A percentile compares a stretch with the other conserved stretches of the same genome.
phyloP scores from a whole-genome alignment of 31 red algal species.

The Asparagopsis taxiformis region DNA sequence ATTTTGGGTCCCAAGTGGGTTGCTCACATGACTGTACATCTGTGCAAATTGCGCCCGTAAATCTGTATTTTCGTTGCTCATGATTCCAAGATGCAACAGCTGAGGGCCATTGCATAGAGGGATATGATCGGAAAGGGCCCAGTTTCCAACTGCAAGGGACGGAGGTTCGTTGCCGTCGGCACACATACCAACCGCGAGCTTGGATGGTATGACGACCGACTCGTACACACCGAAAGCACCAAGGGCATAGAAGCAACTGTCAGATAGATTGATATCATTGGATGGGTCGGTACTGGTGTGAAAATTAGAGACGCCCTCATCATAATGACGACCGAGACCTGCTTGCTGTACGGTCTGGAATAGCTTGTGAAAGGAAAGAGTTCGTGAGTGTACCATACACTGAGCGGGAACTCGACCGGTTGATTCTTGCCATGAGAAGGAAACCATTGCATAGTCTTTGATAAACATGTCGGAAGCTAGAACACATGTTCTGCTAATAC shows the following conservation, averaged over 20 bases:
- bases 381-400: conserved; percentile 10
- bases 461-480: conserved; percentile 22
- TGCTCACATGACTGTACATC: conserved; percentile 1
- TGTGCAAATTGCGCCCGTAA: conserved; percentile 4
- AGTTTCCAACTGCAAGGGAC: neutral
- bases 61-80: neutral
- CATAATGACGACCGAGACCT: neutral
- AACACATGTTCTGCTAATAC: conserved; percentile 11
- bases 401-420: conserved; percentile 18
- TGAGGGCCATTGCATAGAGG: neutral
- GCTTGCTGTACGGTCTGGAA: conserved; percentile 3
- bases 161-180: neutral
- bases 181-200: conserved; percentile 6
- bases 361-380: conserved; percentile 36
- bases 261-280: neutral
- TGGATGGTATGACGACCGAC: conserved; percentile 1
- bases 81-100: neutral
- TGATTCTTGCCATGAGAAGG: conserved; percentile 27
- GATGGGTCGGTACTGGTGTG: neutral
- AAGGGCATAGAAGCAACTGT: conserved; percentile 30
- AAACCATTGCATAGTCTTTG: conserved; percentile 27
- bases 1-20: neutral
- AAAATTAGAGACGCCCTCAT: neutral
- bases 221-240: conserved; percentile 34
- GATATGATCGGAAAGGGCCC: conserved; percentile 7